phyloP scores from a whole-genome alignment of 768 basidiomycete genomes.

The Panaeolus papilionaceus region DNA sequence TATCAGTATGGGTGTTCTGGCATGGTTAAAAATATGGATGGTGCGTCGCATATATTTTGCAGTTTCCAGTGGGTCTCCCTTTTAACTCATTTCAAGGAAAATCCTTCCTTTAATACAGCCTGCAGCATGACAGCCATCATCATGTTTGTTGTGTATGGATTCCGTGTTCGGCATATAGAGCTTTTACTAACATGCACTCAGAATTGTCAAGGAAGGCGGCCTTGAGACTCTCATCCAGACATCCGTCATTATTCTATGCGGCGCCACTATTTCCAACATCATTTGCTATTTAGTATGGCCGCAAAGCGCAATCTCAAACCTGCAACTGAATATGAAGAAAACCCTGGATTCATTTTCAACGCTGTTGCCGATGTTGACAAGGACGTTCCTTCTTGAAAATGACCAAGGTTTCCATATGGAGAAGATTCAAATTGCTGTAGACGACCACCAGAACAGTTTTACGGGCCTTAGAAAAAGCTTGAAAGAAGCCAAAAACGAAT shows the following conservation, averaged over 20 bases:
- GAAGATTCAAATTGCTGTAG: slow-evolving; percentile 79
- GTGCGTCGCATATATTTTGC: slow-evolving; percentile 31
- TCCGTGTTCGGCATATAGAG: neutral
- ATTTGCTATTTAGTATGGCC: slow-evolving; percentile 89
- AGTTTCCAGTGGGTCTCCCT: neutral
- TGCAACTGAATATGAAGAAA: slow-evolving; percentile 85
- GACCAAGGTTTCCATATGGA: slow-evolving; percentile 56
- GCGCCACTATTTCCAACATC: slow-evolving; percentile 79
- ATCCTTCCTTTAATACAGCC: slow-evolving; percentile 90
- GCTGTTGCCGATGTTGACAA: slow-evolving; percentile 79
- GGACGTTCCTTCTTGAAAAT: slow-evolving; percentile 85
- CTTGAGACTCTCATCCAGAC: slow-evolving; percentile 75
- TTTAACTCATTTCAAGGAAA: slow-evolving; percentile 44
- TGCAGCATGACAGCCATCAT: slow-evolving; percentile 88
- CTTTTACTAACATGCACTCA: slow-evolving; percentile 33
- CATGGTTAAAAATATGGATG: slow-evolving; percentile 95
- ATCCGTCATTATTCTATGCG: slow-evolving; percentile 77
- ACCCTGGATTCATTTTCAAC: slow-evolving; percentile 91
- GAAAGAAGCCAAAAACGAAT: slow-evolving; percentile 88
- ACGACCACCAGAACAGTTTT: slow-evolving; percentile 88
- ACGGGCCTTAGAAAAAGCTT: slow-evolving; percentile 88
- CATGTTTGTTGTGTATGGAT: slow-evolving; percentile 77
- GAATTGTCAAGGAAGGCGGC: slow-evolving; percentile 91
- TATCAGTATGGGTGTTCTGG: slow-evolving; percentile 77
- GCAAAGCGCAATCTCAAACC: slow-evolving; percentile 79